Percentiles rank a stretch among this genome's conserved stretches.
phyloP scores from a whole-genome alignment of 208 protist species.

The Wallacemonas sp. region DNA sequence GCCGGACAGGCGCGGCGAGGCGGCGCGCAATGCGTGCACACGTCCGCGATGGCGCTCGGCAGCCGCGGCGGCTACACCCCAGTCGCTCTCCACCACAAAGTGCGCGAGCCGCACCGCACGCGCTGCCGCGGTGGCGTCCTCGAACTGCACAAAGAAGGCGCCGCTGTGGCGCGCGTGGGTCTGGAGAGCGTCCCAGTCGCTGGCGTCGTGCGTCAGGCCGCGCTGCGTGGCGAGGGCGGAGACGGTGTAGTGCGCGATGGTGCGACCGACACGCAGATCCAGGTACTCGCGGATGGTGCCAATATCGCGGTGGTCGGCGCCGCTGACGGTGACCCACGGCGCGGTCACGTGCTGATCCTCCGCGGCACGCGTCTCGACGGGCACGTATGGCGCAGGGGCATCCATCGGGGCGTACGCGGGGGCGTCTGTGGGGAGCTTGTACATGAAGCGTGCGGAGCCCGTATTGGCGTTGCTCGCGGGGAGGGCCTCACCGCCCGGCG shows the following conservation, averaged over 20 bases:
- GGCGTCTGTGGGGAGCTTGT: conserved; percentile 3
- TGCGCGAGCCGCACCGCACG: conserved; percentile 41
- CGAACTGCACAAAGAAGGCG: conserved; percentile 66
- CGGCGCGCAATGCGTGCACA: background rate
- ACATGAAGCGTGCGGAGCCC: conserved; percentile 28
- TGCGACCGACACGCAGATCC: conserved; percentile 69
- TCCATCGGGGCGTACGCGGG: conserved; percentile 25
- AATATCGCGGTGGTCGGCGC: conserved; percentile 35
- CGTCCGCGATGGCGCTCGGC: background rate
- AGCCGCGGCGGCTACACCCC: conserved; percentile 24
- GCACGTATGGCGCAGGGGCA: background rate
- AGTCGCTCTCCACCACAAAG: conserved; percentile 34
- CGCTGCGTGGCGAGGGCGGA: conserved; percentile 13
- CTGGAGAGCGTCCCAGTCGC: background rate
- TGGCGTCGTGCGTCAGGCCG: background rate
- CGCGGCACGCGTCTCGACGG: background rate
- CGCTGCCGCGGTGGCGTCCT: conserved; percentile 41
- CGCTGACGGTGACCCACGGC: conserved; percentile 59
- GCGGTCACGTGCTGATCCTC: conserved; percentile 4
- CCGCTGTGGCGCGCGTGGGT: conserved; percentile 18
- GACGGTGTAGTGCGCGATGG: conserved; percentile 44
- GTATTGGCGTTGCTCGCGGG: conserved; percentile 1
- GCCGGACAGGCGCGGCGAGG: no score
- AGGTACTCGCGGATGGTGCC: conserved; percentile 74
- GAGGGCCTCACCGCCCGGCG: background rate